phyloP scores from a whole-genome alignment of 2,329 filamentous ascomycete species.

The Trichoderma sp. region DNA sequence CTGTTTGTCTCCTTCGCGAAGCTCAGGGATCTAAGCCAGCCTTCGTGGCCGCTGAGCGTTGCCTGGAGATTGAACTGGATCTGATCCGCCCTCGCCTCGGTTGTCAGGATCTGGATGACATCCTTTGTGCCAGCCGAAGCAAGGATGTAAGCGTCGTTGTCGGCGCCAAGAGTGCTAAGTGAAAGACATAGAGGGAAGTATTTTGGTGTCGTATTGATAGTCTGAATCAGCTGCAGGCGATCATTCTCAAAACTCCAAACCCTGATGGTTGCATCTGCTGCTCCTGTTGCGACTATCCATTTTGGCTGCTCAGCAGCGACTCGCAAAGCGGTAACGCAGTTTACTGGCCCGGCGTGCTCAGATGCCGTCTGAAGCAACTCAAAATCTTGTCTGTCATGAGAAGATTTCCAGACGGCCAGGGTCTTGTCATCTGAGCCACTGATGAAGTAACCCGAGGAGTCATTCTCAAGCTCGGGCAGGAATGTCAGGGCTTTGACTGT shows the following conservation, averaged over 20 bases:
- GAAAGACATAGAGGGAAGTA: conserved; percentile 82
- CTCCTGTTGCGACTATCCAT: conserved; percentile 72
- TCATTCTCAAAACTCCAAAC: conserved; percentile 66
- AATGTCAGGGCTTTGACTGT: conserved; percentile 84
- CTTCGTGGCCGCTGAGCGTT: conserved; percentile 85
- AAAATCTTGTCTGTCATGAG: conserved; percentile 32
- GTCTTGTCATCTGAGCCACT: conserved; percentile 81
- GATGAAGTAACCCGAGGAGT: conserved; percentile 61
- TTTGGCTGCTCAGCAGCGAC: conserved; percentile 33
- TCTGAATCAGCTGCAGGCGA: conserved; percentile 62
- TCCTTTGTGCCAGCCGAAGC: conserved; percentile 85
- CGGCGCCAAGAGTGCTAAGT: conserved; percentile 59
- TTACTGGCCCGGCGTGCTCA: conserved; percentile 75
- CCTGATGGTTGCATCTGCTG: conserved; percentile 72
- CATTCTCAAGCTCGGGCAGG: conserved; percentile 53
- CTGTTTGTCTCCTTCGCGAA: conserved; percentile 66
- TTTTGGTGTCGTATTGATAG: conserved; percentile 70
- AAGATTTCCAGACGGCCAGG: conserved; percentile 68
- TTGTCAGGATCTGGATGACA: conserved; percentile 76
- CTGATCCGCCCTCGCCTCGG: conserved; percentile 45
- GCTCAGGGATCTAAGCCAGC: conserved; percentile 85
- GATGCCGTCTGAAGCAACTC: conserved; percentile 54
- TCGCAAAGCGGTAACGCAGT: conserved; percentile 59
- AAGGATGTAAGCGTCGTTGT: conserved; percentile 61
- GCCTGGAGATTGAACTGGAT: conserved; percentile 69